Conservation (phyloP, 176 grass and related monocot genomes). For the Puya raimondii region DNA sequence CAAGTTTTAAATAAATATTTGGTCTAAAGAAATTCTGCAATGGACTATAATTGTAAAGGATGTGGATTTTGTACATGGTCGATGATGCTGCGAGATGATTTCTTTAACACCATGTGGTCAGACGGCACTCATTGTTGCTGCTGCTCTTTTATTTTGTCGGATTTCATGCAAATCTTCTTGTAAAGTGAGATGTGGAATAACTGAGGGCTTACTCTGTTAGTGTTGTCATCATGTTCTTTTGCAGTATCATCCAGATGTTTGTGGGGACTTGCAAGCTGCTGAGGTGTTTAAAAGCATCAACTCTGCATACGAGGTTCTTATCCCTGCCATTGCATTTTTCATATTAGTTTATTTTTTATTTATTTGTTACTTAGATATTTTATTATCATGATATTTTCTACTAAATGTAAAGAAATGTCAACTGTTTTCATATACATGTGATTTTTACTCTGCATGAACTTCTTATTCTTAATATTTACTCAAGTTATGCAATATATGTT, state of each 20-base stretch:
- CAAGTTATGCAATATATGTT: neutral
- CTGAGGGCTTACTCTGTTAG: neutral
- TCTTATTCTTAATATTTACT: neutral
- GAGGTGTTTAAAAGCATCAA: conserved; percentile 24
- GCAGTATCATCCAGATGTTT: conserved; percentile 29
- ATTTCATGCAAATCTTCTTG: no score
- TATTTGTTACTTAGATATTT: neutral
- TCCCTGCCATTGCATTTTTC: neutral
- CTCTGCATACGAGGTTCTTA: conserved; percentile 21
- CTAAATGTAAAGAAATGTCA: neutral
- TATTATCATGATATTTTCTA: no score
- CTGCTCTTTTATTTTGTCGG: no score
- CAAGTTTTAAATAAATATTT: neutral
- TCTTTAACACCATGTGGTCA: no score
- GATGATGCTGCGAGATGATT: no score
- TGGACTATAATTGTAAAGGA: neutral
- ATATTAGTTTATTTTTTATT: neutral
- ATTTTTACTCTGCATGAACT: neutral
- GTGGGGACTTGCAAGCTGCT: conserved; percentile 19
- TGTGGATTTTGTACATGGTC: neutral
- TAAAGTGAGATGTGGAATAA: neutral
- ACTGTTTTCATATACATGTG: neutral
- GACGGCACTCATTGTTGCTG: no score
- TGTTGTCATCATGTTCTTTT: neutral
- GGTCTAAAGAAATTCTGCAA: neutral